These are phyloP conservation scores for Nothopassalora personata DNA, from an alignment of 2,329 filamentous ascomycete species.

Conservation along the genomic window DNA sequence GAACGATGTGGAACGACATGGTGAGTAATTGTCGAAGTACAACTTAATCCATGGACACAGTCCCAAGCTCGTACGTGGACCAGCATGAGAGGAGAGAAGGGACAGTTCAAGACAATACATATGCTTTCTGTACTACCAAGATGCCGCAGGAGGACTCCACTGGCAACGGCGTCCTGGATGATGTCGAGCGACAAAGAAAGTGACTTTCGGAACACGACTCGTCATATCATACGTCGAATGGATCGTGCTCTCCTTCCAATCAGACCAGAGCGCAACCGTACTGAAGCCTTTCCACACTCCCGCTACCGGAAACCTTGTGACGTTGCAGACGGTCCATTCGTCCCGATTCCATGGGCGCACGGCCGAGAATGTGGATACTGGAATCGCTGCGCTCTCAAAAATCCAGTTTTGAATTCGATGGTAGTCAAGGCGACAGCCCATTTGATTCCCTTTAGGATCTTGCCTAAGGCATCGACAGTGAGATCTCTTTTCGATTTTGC, in stretches of 20 bases:
- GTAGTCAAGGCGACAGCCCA: too few relatives aligned
- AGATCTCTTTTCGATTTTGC: too few relatives aligned
- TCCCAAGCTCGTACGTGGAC: conserved; percentile 51
- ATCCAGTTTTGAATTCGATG: too few relatives aligned
- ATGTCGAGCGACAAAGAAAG: background rate
- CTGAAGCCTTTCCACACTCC: background rate
- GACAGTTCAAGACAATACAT: conserved; percentile 60
- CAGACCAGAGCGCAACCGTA: background rate
- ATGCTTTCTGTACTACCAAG: conserved; percentile 57
- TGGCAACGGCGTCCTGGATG: conserved; percentile 11
- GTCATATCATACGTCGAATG: background rate
- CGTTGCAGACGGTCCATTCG: too few relatives aligned
- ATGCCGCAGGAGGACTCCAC: conserved; percentile 31
- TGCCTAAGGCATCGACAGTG: too few relatives aligned
- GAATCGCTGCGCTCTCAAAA: too few relatives aligned
- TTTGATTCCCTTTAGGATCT: too few relatives aligned
- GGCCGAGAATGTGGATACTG: too few relatives aligned
- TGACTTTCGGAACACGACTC: background rate
- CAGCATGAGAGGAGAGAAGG: conserved; percentile 59
- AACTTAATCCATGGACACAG: conserved; percentile 44
- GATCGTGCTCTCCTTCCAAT: background rate
- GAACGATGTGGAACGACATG: conserved; percentile 16
- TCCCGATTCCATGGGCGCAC: too few relatives aligned
- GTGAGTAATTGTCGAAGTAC: background rate
- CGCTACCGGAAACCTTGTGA: too few relatives aligned